These are phyloP conservation scores for Candida gorgasii DNA, from an alignment of 805 yeast genomes.

Conservation along the genomic window DNA sequence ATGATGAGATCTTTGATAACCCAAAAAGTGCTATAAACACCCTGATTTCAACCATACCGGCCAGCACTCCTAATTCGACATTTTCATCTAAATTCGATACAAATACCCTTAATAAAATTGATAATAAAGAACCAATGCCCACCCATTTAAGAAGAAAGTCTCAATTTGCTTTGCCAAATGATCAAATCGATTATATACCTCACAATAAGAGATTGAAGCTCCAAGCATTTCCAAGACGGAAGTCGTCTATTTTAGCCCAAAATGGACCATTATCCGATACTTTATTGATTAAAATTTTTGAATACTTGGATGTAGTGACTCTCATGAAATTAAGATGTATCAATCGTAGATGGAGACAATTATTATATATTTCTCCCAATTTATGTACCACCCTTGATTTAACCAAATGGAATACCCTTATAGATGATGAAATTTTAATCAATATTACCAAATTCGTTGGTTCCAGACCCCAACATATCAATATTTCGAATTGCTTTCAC, in stretches of 20 bases:
- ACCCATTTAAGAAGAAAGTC: conserved; percentile 8
- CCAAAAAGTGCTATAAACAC: not conserved
- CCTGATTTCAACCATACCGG: not conserved
- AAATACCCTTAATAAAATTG: too few species aligned
- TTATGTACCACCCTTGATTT: conserved; percentile 56
- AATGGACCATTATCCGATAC: conserved; percentile 63
- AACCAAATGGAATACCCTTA: conserved; percentile 59
- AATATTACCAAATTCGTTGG: conserved; percentile 71
- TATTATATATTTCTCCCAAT: conserved; percentile 56
- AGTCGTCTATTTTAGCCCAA: conserved; percentile 57
- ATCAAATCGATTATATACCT: conserved; percentile 35
- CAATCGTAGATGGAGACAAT: conserved; percentile 68
- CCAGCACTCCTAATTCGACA: not conserved
- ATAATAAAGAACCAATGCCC: not conserved
- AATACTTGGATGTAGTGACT: conserved; percentile 53
- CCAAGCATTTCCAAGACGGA: conserved; percentile 44
- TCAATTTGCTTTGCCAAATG: conserved; percentile 5
- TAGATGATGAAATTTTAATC: conserved; percentile 58
- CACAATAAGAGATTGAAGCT: conserved; percentile 55
- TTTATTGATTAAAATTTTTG: conserved; percentile 54
- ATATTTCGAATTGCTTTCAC: conserved; percentile 74
- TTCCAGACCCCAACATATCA: conserved; percentile 58
- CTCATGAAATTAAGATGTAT: conserved; percentile 60
- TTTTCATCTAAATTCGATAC: too few species aligned
- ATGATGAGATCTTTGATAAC: conserved; percentile 10